Base-by-base conservation (phyloP, 2,329 filamentous ascomycete genomes). In the Microsporum canis region DNA sequence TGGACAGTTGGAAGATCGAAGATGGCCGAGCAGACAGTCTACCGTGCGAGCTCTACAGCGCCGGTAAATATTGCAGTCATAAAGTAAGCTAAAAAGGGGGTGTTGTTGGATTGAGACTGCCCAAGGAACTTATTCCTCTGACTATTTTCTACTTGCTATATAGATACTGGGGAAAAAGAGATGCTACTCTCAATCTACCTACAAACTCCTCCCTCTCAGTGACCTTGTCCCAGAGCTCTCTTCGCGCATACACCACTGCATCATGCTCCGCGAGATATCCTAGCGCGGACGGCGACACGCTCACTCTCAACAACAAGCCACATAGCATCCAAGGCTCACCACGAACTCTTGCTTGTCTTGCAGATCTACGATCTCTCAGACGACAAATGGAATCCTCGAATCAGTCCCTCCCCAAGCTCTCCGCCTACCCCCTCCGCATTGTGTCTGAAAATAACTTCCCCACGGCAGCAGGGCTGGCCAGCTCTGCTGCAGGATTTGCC, bases 391-490 rank as follows among this genome's bases (percentile, higher is more conserved):
- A 99, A 76, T 78, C 80, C 39, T 75, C 81, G 63, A 80, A 96
- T 72, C 68, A 85, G 0, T 85, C 84, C 27, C 82, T 96, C n/a
- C 90, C 92, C 49, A 89, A 88, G 74, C 84, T 99, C 61, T 88
- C 90, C 8, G 72, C 80, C 58, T 80, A 88, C 69, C 85, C 88
- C 38, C 84, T 99, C 64, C 88, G 87, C 68, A 87, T 99, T 66
- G 91, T 96, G 61, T 94, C 89, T 61, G 88, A 94, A 79, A 99
- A 99, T 82, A 99, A 99, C 82, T 99, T 99, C 82, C 94, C 94
- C 65, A 99, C 94, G 1, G 94, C 94, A 31, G 94, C 94, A 3
- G 94, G 94, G 5, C 85, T 99, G 33, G 83, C 83, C 45, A 81
- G 79, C 66, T 80, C 79, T 27, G 84, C 83, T n/a, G 83, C 84